Base-by-base conservation (phyloP, 768 basidiomycete genomes). In the Gymnopilus junonius region DNA sequence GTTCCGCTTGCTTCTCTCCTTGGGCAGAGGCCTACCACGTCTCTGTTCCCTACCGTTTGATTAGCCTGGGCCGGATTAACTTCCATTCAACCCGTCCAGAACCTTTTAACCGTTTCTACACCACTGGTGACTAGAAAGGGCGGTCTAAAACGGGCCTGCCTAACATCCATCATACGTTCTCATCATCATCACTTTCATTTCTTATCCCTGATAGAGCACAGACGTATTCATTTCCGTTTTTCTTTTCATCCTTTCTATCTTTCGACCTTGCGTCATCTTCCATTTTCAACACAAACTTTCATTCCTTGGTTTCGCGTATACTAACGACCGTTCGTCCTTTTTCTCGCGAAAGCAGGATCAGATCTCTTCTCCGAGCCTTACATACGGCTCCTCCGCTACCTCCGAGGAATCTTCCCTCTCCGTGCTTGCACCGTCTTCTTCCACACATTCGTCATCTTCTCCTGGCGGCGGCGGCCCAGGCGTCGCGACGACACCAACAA, bases 321-420 rank as follows among this genome's bases (percentile, higher is more conserved):
- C 62, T 59, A 20, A 63, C 40, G 20, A 51, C 23, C 48, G 14
- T 31, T 51, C 17, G 34, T 27, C 3, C 40, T 37, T 37, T 17
- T 37, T 42, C 21, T 42, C 25, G 42, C 40, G 34, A 50, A 45
- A 27, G 59, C 63, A 73, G 70, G 68, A 73, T 50, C 63, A 69
- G 27, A 53, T 60, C 4, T 45, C 65, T 48, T 77, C 79, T 17
- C 77, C 77, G 11, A 69, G 67, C 4, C 61, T 78, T n/a, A 75
- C 75, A n/a, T 69, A 74, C 56, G 70, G 71, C 40, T 75, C 71
- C 65, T 79, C 74, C 53, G 74, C 67, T 17, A 75, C 70, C 50
- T 77, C 74, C 37, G 77, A 78, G 43, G 77, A 77, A 64, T 75
- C 70, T 8, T 64, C 70, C 39, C 70, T 65, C 40, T 74, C 62